Evolutionary conservation across 164 flowering plant genomes (phyloP).

Genomic region (Dillenia turbinata): DNA sequence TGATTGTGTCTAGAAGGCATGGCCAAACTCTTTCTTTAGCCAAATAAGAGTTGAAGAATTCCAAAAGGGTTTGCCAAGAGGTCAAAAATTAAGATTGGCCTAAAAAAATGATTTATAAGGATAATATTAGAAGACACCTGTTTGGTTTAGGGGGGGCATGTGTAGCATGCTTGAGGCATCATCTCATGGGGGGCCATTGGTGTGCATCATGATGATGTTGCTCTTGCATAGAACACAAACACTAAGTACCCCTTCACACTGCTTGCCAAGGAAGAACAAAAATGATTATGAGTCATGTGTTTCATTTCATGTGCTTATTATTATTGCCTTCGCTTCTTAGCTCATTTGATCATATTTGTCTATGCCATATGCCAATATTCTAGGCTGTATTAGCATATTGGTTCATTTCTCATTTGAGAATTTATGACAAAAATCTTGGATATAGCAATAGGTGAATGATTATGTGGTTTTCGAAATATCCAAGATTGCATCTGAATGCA

Average conservation of each 20-base stretch:
- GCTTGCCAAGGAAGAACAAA: conserved; percentile 12
- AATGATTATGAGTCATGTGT: conserved; percentile 13
- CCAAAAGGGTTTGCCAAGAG: conserved; percentile 21
- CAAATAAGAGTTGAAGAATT: neutral
- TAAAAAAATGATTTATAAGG: no score
- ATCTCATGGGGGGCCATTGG: conserved; percentile 7
- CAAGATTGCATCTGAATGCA: no score
- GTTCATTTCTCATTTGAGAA: no score
- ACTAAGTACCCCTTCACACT: conserved; percentile 7
- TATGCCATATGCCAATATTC: no score
- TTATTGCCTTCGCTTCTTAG: no score
- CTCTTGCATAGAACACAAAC: conserved; percentile 7
- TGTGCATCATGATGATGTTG: conserved; percentile 27
- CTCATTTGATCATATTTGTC: no score
- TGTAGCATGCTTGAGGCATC: conserved; percentile 21
- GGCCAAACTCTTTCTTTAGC: conserved; percentile 25
- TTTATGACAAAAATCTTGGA: no score
- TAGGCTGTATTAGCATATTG: no score
- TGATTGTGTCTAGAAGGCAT: conserved; percentile 40
- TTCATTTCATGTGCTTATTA: no score
- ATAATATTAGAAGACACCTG: conserved; percentile 10
- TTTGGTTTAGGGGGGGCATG: neutral
- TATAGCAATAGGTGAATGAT: no score
- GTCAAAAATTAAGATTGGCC: neutral
- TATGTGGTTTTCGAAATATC: no score